Evolutionary conservation across 768 basidiomycete genomes (phyloP), one percentile per base, ranked within the genome.

Genomic region (Leucocoprinus sp.): DNA sequence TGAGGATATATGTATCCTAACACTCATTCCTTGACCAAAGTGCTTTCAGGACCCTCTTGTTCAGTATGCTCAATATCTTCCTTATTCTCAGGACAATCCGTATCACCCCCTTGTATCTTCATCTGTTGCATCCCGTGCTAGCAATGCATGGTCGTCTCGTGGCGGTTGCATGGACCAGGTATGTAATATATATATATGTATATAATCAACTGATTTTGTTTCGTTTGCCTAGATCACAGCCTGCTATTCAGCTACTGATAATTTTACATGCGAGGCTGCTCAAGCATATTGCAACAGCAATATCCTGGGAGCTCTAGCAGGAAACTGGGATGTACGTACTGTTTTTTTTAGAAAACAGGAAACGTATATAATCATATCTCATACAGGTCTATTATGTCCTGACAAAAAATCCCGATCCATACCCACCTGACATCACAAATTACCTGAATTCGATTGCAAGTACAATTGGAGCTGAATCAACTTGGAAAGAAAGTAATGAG

Each of bases 41-140:
- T n/a, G n/a, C n/a, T n/a, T n/a, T 15, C 43, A 68, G 67, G 65
- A 71, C 50, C 66, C 67, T 2, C 56, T 79, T 21, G 55, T 54
- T 1, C 80, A 81, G 60, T 82, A 81, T 54, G 72, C 77, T 4
- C 74, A 74, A 8, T 80, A 78, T 49, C 65, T 80, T 26, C 58
- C 57, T 4, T 83, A 82, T 50, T 75, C 80, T 1, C 64, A 57
- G 3, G 68, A 60, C 3, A 82, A 80, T 56, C 68, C 75, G 36
- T 81, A 81, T 54, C 73, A 79, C 48, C 53, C 76, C 0, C 64
- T 80, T 4, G 77, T 79, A 4, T 69, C 69, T 0, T 22, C 53
- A 2, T 64, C 68, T 4, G 66, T 65, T 1, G 66, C 79, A 38
- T 42, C 55, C 0, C 54, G 54, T 1, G 77, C 72, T 0, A 74